Percentiles rank a stretch among this genome's conserved stretches.
Conservation (phyloP, 345 rosid species). For the Moringa oleifera region DNA sequence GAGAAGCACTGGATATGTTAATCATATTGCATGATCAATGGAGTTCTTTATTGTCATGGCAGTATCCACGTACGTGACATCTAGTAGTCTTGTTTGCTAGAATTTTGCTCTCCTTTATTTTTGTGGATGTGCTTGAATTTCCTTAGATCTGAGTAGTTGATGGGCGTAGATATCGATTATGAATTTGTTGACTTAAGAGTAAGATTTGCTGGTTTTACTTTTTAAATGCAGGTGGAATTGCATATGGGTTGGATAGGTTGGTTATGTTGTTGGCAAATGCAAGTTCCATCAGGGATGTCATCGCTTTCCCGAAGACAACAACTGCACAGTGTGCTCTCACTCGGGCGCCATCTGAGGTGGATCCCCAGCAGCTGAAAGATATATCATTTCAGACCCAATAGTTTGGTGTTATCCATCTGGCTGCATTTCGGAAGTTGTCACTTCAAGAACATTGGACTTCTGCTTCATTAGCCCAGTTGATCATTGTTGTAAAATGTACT, state of each 20-base stretch:
- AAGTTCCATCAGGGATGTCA: slow-evolving; percentile 84
- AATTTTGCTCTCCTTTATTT: background rate
- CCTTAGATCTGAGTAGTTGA: too few species aligned
- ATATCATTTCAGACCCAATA: slow-evolving; percentile 26
- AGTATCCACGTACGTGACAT: too few species aligned
- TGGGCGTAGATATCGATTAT: too few species aligned
- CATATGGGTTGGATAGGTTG: slow-evolving; percentile 86
- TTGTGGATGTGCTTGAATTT: background rate
- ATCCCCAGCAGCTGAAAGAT: slow-evolving; percentile 73
- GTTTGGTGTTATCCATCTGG: too few species aligned
- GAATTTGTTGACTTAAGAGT: too few species aligned
- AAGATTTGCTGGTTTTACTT: background rate
- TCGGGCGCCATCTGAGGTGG: slow-evolving; percentile 86
- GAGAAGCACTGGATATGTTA: too few species aligned
- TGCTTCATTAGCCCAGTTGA: too few species aligned
- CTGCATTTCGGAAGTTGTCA: too few species aligned
- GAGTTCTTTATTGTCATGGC: too few species aligned
- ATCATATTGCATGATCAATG: too few species aligned
- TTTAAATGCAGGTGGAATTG: slow-evolving; percentile 72
- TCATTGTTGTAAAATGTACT: too few species aligned
- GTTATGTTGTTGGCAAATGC: slow-evolving; percentile 81
- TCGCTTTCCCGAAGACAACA: slow-evolving; percentile 94
- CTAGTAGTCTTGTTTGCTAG: background rate
- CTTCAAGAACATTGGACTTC: too few species aligned
- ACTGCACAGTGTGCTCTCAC: slow-evolving; percentile 96